Evolutionary conservation across 2,329 filamentous ascomycete species (phyloP).

Genomic region (Colletotrichum sp.): DNA sequence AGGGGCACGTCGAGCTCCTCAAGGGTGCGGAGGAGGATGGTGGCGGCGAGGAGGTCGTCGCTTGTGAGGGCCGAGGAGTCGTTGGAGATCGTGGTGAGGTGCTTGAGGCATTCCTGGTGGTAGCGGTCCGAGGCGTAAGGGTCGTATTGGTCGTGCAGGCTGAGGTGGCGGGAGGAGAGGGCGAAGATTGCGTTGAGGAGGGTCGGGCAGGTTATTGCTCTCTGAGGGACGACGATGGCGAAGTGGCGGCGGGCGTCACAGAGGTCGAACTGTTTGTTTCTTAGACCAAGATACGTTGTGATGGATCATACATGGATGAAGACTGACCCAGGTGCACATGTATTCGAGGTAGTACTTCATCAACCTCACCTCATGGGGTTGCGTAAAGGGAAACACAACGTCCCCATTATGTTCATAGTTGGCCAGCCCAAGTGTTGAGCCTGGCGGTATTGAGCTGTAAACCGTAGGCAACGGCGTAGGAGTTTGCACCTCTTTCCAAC

Average conservation of each 20-base stretch:
- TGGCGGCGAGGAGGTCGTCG: slow-evolving; percentile 59
- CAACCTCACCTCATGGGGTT: slow-evolving; percentile 26
- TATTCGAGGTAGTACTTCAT: slow-evolving; percentile 33
- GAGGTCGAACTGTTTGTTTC: slow-evolving; percentile 2
- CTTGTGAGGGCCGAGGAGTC: slow-evolving; percentile 42
- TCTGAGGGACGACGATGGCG: slow-evolving; percentile 53
- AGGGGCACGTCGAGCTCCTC: slow-evolving; percentile 52
- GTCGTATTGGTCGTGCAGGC: slow-evolving; percentile 46
- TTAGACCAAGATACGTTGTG: neutral
- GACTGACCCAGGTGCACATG: slow-evolving; percentile 31
- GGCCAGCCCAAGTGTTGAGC: slow-evolving; percentile 3
- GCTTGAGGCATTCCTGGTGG: slow-evolving; percentile 52
- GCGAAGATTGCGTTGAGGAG: slow-evolving; percentile 60
- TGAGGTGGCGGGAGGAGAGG: slow-evolving; percentile 57
- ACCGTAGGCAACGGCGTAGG: neutral
- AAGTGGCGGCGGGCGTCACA: slow-evolving; percentile 42
- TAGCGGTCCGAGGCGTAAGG: slow-evolving; percentile 56
- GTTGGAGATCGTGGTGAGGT: slow-evolving; percentile 43
- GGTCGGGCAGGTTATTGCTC: slow-evolving; percentile 52
- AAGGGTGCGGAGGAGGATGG: slow-evolving; percentile 60
- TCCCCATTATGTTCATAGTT: slow-evolving; percentile 12
- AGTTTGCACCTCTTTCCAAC: slow-evolving; percentile 12
- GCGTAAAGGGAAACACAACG: slow-evolving; percentile 24
- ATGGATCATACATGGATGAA: neutral
- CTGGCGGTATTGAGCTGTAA: neutral